Conservation (phyloP, 2,329 filamentous ascomycete genomes). For the Pezicula radicicola region DNA sequence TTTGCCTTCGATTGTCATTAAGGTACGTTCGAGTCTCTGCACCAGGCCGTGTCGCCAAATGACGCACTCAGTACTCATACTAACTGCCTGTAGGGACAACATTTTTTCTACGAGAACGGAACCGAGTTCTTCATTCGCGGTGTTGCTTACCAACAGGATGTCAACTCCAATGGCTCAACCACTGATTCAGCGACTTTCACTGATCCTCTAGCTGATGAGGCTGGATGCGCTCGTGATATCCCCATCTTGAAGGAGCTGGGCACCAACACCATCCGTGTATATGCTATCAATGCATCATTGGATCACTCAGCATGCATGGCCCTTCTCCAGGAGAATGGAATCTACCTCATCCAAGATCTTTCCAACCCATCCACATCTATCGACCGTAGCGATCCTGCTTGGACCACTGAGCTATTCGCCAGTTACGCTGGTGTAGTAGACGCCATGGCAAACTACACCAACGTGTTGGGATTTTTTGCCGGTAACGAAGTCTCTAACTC, state of each 20-base stretch:
- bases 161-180: conserved; percentile 50
- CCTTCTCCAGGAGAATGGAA: conserved; percentile 76
- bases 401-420: conserved; percentile 74
- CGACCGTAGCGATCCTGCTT: conserved; percentile 74
- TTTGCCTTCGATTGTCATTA: conserved; percentile 51
- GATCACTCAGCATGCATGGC: conserved; percentile 86
- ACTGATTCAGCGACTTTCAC: conserved; percentile 56
- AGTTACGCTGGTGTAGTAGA: conserved; percentile 87
- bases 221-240: conserved; percentile 78
- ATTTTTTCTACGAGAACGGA: conserved; percentile 48
- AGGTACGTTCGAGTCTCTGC: conserved; percentile 21
- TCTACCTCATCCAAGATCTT: conserved; percentile 93
- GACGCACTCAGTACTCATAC: not conserved
- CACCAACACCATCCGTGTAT: conserved; percentile 94
- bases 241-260: conserved; percentile 73
- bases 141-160: conserved; percentile 91
- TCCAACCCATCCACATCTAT: conserved; percentile 80
- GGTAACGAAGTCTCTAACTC: conserved; percentile 96
- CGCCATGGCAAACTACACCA: conserved; percentile 75
- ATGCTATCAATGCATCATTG: conserved; percentile 78
- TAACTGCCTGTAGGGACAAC: conserved; percentile 24
- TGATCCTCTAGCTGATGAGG: conserved; percentile 76
- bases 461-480: conserved; percentile 95
- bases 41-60: not conserved
- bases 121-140: conserved; percentile 92